phyloP scores from a whole-genome alignment of 116 monocot species.

The Phalaenopsis hybrid region DNA sequence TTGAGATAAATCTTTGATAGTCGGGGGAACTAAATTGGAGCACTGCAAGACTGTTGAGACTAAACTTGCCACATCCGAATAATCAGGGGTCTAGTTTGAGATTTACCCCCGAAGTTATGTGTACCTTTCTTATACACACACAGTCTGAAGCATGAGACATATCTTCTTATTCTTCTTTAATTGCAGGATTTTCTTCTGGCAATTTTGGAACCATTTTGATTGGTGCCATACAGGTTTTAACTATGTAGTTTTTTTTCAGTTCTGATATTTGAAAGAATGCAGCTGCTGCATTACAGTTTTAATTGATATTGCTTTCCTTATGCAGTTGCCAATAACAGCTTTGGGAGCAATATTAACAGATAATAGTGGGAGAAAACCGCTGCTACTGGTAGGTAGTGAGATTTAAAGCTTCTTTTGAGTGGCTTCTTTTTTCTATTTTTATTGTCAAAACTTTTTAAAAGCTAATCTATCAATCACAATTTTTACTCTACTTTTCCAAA shows the following conservation, averaged over 20 bases:
- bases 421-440: too few species aligned
- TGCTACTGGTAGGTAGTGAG: constrained; percentile 35
- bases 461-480: too few species aligned
- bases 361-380: constrained; percentile 52
- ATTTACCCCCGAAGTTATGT: neutral
- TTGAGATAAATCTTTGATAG: too few species aligned
- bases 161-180: neutral
- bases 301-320: constrained; percentile 8
- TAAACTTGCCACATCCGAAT: too few species aligned
- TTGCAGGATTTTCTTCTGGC: constrained; percentile 50
- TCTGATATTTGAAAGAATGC: neutral
- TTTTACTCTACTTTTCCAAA: too few species aligned
- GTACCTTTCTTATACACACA: too few species aligned
- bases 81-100: too few species aligned
- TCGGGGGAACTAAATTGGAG: too few species aligned
- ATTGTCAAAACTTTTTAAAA: too few species aligned
- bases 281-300: neutral
- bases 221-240: constrained; percentile 11
- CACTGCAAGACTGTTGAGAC: too few species aligned
- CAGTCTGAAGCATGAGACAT: too few species aligned
- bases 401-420: neutral
- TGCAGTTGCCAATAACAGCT: constrained; percentile 45
- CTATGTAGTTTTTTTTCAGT: neutral
- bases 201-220: constrained; percentile 37
- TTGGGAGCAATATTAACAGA: constrained; percentile 57